These are phyloP conservation scores for Tephrocybe sp. DNA, from an alignment of 768 basidiomycete species.

Conservation along the genomic window DNA sequence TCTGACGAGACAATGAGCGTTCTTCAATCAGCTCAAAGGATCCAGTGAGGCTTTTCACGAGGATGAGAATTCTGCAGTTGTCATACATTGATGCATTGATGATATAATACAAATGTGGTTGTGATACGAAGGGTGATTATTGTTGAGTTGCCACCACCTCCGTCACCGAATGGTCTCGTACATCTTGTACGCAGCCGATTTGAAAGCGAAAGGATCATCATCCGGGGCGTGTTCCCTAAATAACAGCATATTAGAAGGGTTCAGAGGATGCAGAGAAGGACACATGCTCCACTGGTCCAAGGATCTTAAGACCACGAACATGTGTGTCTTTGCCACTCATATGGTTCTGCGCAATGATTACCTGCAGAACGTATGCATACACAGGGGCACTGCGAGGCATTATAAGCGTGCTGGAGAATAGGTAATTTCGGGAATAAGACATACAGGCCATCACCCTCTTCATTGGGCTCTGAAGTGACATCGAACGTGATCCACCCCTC, in stretches of 20 bases:
- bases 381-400: slow-evolving; percentile 67
- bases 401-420: neutral
- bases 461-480: slow-evolving; percentile 74
- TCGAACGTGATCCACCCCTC: slow-evolving; percentile 94
- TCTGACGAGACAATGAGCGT: no score
- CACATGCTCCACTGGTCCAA: slow-evolving; percentile 78
- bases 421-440: slow-evolving; percentile 23
- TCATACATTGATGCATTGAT: neutral
- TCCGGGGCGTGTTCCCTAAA: slow-evolving; percentile 45
- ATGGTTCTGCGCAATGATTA: slow-evolving; percentile 90
- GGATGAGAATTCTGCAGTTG: no score
- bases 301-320: slow-evolving; percentile 85
- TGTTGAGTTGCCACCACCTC: neutral
- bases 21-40: no score
- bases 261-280: no score
- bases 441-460: slow-evolving; percentile 80
- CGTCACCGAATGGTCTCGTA: slow-evolving; percentile 73
- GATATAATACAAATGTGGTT: neutral
- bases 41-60: no score
- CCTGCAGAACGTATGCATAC: slow-evolving; percentile 85
- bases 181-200: slow-evolving; percentile 61
- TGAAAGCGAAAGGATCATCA: slow-evolving; percentile 77
- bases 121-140: neutral
- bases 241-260: slow-evolving; percentile 3
- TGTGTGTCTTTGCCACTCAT: slow-evolving; percentile 99